These are phyloP conservation scores for Naematelia aurantialba DNA, from an alignment of 768 basidiomycete genomes.

Conservation along the genomic window DNA sequence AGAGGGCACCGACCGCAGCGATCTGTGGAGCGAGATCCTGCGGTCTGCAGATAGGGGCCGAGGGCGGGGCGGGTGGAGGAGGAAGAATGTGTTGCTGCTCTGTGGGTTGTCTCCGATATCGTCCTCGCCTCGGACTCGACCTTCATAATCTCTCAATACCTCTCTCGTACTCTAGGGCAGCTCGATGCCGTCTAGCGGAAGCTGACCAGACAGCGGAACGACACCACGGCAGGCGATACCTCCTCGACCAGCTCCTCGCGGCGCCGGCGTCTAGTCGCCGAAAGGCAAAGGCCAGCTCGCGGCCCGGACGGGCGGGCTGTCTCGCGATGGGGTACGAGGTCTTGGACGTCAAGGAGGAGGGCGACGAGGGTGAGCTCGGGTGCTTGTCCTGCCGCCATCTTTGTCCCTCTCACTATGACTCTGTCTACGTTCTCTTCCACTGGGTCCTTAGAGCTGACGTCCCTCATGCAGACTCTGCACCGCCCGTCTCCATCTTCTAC, in stretches of 20 bases:
- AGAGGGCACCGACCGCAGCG: slow-evolving; percentile 47
- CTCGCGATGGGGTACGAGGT: slow-evolving; percentile 91
- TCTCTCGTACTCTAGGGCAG: not conserved
- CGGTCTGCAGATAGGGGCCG: slow-evolving; percentile 73
- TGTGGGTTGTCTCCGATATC: slow-evolving; percentile 50
- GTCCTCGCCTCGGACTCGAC: slow-evolving; percentile 6
- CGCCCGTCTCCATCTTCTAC: slow-evolving; percentile 84
- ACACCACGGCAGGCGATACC: slow-evolving; percentile 28
- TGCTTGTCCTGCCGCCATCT: not conserved
- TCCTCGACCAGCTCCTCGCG: slow-evolving; percentile 21
- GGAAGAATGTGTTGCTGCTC: slow-evolving; percentile 81
- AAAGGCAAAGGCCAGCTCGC: slow-evolving; percentile 55
- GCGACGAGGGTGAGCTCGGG: slow-evolving; percentile 72
- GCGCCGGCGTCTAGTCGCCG: slow-evolving; percentile 54
- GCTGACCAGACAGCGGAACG: slow-evolving; percentile 22
- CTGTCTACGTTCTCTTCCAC: slow-evolving; percentile 4
- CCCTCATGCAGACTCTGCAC: slow-evolving; percentile 66
- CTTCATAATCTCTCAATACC: not conserved
- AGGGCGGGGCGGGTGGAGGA: slow-evolving; percentile 56
- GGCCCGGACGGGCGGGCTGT: slow-evolving; percentile 55
- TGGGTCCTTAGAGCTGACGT: not conserved
- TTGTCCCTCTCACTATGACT: not conserved
- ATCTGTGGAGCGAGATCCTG: slow-evolving; percentile 90
- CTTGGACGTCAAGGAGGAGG: slow-evolving; percentile 84
- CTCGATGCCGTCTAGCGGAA: not conserved